phyloP scores from a whole-genome alignment of 2,329 filamentous ascomycete genomes.

The Rhynchosporium secalis region DNA sequence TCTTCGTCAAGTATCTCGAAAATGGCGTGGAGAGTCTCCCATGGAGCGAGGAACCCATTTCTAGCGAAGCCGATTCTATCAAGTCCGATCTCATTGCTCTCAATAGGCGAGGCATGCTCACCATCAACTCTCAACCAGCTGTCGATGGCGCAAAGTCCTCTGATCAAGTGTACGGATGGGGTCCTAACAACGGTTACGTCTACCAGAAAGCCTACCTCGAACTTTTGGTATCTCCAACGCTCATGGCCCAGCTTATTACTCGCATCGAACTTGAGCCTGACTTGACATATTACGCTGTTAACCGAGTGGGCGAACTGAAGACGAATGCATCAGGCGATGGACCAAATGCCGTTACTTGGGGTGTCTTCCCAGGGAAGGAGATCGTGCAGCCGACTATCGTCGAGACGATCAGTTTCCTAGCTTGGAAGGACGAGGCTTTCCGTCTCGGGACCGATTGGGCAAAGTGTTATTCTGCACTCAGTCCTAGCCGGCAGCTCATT shows the following conservation, averaged over 20 bases:
- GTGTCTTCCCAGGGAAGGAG: constrained; percentile 97
- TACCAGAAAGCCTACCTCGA: constrained; percentile 99
- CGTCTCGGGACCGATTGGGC: constrained; percentile 91
- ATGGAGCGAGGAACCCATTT: constrained; percentile 91
- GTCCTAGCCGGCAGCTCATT: constrained; percentile 77
- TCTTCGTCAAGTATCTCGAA: constrained; percentile 84
- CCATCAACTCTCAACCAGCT: constrained; percentile 96
- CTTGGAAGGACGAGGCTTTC: constrained; percentile 98
- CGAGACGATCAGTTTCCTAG: constrained; percentile 94
- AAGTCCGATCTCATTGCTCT: constrained; percentile 74
- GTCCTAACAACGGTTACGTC: constrained; percentile 90
- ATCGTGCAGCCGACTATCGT: constrained; percentile 99
- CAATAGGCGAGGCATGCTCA: constrained; percentile 84
- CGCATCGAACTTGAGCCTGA: constrained; percentile 78
- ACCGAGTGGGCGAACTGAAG: constrained; percentile 75
- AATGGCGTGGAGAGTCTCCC: constrained; percentile 80
- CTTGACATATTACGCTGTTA: constrained; percentile 92
- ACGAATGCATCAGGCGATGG: constrained; percentile 84
- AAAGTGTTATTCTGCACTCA: constrained; percentile 77
- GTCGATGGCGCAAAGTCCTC: constrained; percentile 88
- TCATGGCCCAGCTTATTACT: constrained; percentile 74
- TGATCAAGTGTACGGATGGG: constrained; percentile 89
- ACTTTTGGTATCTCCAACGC: constrained; percentile 77
- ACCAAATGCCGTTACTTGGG: constrained; percentile 98
- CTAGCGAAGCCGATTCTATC: constrained; percentile 77